Percentiles rank a stretch among this genome's conserved stretches.
phyloP scores from a whole-genome alignment of 1,284 basidiomycete species.

The Cryptococcus deneoformans region DNA sequence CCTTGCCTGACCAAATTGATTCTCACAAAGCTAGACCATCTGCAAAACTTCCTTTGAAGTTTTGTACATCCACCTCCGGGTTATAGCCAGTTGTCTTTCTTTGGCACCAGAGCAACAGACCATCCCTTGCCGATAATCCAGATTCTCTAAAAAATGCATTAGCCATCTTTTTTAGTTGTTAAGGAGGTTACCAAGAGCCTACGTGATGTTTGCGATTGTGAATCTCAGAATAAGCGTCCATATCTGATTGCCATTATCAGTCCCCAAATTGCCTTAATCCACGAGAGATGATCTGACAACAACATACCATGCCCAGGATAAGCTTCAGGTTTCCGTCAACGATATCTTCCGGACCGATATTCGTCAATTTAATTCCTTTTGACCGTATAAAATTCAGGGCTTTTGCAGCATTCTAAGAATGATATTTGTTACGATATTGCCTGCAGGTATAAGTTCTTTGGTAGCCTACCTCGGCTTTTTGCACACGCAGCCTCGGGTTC shows the following conservation, averaged over 20 bases:
- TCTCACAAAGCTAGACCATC: slow-evolving; percentile 91
- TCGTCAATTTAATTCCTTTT: slow-evolving; percentile 92
- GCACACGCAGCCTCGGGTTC: slow-evolving; percentile 84
- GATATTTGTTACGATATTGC: not conserved
- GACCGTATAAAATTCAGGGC: slow-evolving; percentile 94
- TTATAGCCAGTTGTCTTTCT: slow-evolving; percentile 85
- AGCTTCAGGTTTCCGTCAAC: slow-evolving; percentile 97
- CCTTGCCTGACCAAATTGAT: not conserved
- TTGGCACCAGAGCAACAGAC: slow-evolving; percentile 95
- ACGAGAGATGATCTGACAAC: not conserved
- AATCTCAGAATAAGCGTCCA: slow-evolving; percentile 97
- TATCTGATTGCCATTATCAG: slow-evolving; percentile 54
- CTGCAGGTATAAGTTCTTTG: too few relatives aligned
- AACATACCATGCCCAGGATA: slow-evolving; percentile 78
- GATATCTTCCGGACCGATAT: slow-evolving; percentile 79
- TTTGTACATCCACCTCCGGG: slow-evolving; percentile 85
- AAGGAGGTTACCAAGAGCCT: slow-evolving; percentile 31
- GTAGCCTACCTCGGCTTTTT: slow-evolving; percentile 72
- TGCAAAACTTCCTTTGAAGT: slow-evolving; percentile 89
- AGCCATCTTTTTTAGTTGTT: not conserved
- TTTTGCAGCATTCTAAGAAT: slow-evolving; percentile 76
- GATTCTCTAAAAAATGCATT: slow-evolving; percentile 70
- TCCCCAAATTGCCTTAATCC: too few relatives aligned
- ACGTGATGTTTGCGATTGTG: slow-evolving; percentile 98
- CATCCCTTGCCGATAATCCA: slow-evolving; percentile 94